phyloP scores from a whole-genome alignment of 2,329 filamentous ascomycete species.

The Fusarium euwallaceae region DNA sequence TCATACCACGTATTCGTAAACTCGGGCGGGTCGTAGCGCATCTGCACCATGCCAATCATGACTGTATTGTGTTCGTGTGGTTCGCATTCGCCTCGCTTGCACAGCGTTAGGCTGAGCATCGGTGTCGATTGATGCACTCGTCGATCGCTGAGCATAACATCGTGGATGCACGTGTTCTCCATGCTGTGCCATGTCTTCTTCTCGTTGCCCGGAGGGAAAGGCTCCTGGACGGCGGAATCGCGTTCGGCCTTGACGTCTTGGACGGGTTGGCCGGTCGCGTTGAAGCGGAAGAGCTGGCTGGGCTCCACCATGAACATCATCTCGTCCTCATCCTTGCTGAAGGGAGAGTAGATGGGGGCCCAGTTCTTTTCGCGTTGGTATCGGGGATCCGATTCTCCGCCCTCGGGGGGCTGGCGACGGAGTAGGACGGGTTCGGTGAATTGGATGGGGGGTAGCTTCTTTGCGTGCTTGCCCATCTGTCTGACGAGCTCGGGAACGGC shows the following conservation, averaged over 20 bases:
- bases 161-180: slow-evolving; percentile 36
- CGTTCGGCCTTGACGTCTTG: slow-evolving; percentile 23
- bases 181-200: slow-evolving; percentile 39
- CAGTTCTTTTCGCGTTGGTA: slow-evolving; percentile 44
- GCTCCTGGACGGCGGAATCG: slow-evolving; percentile 38
- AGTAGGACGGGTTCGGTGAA: slow-evolving; percentile 36
- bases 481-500: slow-evolving; percentile 35
- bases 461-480: slow-evolving; percentile 35
- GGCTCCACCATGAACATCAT: slow-evolving; percentile 44
- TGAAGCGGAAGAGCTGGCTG: slow-evolving; percentile 35
- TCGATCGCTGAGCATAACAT: slow-evolving; percentile 41
- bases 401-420: slow-evolving; percentile 33
- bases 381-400: slow-evolving; percentile 22
- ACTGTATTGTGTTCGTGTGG: slow-evolving; percentile 38
- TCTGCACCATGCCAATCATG: slow-evolving; percentile 42
- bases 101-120: slow-evolving; percentile 41
- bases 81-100: slow-evolving; percentile 36
- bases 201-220: slow-evolving; percentile 33
- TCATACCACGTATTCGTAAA: slow-evolving; percentile 42
- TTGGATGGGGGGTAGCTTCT: slow-evolving; percentile 31
- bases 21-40: slow-evolving; percentile 39
- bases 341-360: slow-evolving; percentile 35
- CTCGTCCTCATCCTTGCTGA: slow-evolving; percentile 36
- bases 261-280: slow-evolving; percentile 22
- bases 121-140: slow-evolving; percentile 42